These are phyloP conservation scores for Arachnomyces sp. DNA, from an alignment of 2,329 filamentous ascomycete species.

Conservation along the genomic window DNA sequence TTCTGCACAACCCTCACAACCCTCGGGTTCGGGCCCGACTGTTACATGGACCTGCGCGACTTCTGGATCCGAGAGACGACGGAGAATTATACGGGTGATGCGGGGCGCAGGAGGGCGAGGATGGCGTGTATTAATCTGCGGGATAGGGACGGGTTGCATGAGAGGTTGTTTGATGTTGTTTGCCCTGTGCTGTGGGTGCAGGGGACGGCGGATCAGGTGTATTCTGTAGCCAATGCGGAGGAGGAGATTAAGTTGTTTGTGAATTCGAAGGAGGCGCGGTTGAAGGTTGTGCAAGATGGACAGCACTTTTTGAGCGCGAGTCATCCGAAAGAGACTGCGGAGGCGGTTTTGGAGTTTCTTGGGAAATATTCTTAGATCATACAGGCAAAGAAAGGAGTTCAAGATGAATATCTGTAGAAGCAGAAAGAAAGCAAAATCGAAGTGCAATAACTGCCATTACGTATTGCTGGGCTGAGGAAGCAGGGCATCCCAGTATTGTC, in stretches of 20 bases:
- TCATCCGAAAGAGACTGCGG: slow-evolving; percentile 38
- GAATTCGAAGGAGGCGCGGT: slow-evolving; percentile 33
- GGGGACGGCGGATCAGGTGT: slow-evolving; percentile 36
- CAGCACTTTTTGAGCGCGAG: slow-evolving; percentile 43
- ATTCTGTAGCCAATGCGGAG: slow-evolving; percentile 34
- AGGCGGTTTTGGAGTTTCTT: slow-evolving; percentile 32
- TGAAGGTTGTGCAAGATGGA: slow-evolving; percentile 39
- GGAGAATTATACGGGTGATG: slow-evolving; percentile 41
- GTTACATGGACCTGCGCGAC: slow-evolving; percentile 26
- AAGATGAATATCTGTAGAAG: too few relatives aligned
- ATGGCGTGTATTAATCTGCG: slow-evolving; percentile 44
- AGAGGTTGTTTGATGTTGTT: slow-evolving; percentile 37
- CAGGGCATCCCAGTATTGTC: too few relatives aligned
- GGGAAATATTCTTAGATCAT: too few relatives aligned
- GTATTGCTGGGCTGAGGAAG: too few relatives aligned
- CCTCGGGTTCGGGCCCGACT: slow-evolving; percentile 39
- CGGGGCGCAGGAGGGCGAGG: slow-evolving; percentile 37
- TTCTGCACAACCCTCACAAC: slow-evolving; percentile 41
- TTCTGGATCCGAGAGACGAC: slow-evolving; percentile 41
- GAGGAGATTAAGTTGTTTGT: slow-evolving; percentile 43
- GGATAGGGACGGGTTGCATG: slow-evolving; percentile 42
- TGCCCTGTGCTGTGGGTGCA: slow-evolving; percentile 46
- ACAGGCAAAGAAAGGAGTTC: too few relatives aligned
- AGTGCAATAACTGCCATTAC: too few relatives aligned
- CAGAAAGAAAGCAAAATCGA: too few relatives aligned